Evolutionary conservation across 495 filamentous ascomycete species (phyloP).

Genomic region (Xylaria telfairii): DNA sequence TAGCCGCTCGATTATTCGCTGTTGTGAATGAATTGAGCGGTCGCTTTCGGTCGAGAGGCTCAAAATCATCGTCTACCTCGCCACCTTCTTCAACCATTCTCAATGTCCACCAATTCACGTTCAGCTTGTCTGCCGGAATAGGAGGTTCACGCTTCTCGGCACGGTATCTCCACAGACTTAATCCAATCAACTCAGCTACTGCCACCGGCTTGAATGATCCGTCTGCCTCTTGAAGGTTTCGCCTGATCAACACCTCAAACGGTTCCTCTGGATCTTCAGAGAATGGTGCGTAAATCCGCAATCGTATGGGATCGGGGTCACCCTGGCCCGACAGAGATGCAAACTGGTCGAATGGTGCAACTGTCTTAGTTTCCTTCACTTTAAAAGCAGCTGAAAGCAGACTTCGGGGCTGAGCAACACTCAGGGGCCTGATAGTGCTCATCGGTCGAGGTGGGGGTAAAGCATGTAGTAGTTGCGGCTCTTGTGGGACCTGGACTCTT

Average conservation of each 20-base stretch:
- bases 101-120: slow-evolving; percentile 90
- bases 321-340: slow-evolving; percentile 86
- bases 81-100: slow-evolving; percentile 88
- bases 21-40: slow-evolving; percentile 86
- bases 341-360: slow-evolving; percentile 83
- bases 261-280: slow-evolving; percentile 71
- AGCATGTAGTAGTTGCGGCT: slow-evolving; percentile 69
- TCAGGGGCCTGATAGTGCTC: slow-evolving; percentile 81
- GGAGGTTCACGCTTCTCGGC: slow-evolving; percentile 80
- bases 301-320: slow-evolving; percentile 77
- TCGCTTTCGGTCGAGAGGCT: slow-evolving; percentile 78
- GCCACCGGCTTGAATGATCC: slow-evolving; percentile 68
- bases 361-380: slow-evolving; percentile 78
- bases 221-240: slow-evolving; percentile 75
- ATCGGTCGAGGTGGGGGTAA: slow-evolving; percentile 92
- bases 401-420: slow-evolving; percentile 79
- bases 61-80: slow-evolving; percentile 96
- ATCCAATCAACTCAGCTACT: slow-evolving; percentile 88
- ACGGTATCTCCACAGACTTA: slow-evolving; percentile 84
- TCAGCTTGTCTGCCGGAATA: slow-evolving; percentile 71
- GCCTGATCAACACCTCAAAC: slow-evolving; percentile 78
- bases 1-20: slow-evolving; percentile 76
- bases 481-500: slow-evolving; percentile 49
- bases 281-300: slow-evolving; percentile 89
- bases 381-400: slow-evolving; percentile 71